A percentile compares a stretch with the other conserved stretches of the same genome.
Conservation (phyloP, 2,329 filamentous ascomycete species). For the Hortaea sp. region DNA sequence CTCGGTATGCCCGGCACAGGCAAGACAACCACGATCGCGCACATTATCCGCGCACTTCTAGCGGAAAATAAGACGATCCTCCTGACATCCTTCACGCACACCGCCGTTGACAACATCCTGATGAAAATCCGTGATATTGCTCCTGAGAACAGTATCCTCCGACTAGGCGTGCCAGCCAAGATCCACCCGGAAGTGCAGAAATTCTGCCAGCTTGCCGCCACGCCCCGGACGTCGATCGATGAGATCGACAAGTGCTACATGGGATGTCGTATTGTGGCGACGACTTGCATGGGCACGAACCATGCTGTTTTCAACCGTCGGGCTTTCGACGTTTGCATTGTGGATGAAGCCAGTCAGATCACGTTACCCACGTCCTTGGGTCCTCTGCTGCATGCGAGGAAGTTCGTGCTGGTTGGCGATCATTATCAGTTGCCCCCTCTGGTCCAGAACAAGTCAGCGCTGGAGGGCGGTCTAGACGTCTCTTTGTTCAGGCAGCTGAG, state of each 20-base stretch:
- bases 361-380: slow-evolving; percentile 90
- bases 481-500: slow-evolving; percentile 91
- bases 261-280: slow-evolving; percentile 79
- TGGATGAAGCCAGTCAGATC: slow-evolving; percentile 96
- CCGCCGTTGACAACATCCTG: slow-evolving; percentile 94
- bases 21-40: slow-evolving; percentile 95
- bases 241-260: slow-evolving; percentile 79
- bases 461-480: slow-evolving; percentile 76
- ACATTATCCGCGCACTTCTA: slow-evolving; percentile 86
- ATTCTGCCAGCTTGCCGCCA: slow-evolving; percentile 70
- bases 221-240: slow-evolving; percentile 66
- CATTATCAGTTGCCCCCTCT: slow-evolving; percentile 93
- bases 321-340: slow-evolving; percentile 94
- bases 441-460: slow-evolving; percentile 83
- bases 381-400: slow-evolving; percentile 83
- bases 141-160: slow-evolving; percentile 56
- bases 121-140: slow-evolving; percentile 65
- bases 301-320: slow-evolving; percentile 82
- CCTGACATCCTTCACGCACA: slow-evolving; percentile 92
- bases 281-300: slow-evolving; percentile 85
- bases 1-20: slow-evolving; percentile 97
- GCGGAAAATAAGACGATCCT: slow-evolving; percentile 86
- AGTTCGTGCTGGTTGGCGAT: slow-evolving; percentile 91
- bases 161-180: slow-evolving; percentile 77
- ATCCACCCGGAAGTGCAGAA: slow-evolving; percentile 78